Evolutionary conservation across 1,284 basidiomycete genomes (phyloP).

Genomic region (Phylloboletellus chloephorus): DNA sequence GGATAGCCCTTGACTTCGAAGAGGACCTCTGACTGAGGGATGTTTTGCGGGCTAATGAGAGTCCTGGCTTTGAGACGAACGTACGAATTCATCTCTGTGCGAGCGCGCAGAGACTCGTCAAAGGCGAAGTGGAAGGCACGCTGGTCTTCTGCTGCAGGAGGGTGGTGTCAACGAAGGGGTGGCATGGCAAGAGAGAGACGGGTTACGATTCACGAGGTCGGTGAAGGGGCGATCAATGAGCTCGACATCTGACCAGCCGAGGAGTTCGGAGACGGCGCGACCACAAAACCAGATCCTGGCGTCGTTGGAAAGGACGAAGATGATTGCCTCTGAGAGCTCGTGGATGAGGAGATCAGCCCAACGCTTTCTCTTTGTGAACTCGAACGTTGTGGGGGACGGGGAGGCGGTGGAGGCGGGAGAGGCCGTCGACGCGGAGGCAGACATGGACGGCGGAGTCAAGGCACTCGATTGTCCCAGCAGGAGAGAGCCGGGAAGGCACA

Average conservation of each 20-base stretch:
- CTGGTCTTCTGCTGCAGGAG: conserved; percentile 54
- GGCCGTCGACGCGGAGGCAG: conserved; percentile 15
- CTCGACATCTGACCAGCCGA: conserved; percentile 73
- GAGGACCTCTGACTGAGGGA: conserved; percentile 44
- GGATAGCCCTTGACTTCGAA: conserved; percentile 73
- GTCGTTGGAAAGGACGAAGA: conserved; percentile 59
- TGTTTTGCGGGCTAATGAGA: conserved; percentile 12
- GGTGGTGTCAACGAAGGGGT: conserved; percentile 2
- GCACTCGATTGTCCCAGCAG: too few species aligned
- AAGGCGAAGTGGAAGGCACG: conserved; percentile 52
- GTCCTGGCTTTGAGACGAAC: conserved; percentile 49
- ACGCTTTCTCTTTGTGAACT: conserved; percentile 80
- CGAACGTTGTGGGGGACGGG: conserved; percentile 40
- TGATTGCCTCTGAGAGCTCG: conserved; percentile 70
- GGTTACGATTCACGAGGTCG: conserved; percentile 59
- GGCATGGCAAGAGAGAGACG: conserved; percentile 10
- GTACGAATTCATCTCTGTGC: conserved; percentile 52
- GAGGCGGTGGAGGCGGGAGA: not conserved
- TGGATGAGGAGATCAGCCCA: conserved; percentile 80
- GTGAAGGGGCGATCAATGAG: conserved; percentile 61
- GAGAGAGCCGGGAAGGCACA: too few species aligned
- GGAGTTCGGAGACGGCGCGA: conserved; percentile 60
- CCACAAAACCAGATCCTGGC: conserved; percentile 68
- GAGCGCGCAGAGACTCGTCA: conserved; percentile 45
- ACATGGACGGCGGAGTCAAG: conserved; percentile 17